These are phyloP conservation scores for Rhododendron williamsianum DNA, from an alignment of 148 eudicot species.

Conservation along the genomic window DNA sequence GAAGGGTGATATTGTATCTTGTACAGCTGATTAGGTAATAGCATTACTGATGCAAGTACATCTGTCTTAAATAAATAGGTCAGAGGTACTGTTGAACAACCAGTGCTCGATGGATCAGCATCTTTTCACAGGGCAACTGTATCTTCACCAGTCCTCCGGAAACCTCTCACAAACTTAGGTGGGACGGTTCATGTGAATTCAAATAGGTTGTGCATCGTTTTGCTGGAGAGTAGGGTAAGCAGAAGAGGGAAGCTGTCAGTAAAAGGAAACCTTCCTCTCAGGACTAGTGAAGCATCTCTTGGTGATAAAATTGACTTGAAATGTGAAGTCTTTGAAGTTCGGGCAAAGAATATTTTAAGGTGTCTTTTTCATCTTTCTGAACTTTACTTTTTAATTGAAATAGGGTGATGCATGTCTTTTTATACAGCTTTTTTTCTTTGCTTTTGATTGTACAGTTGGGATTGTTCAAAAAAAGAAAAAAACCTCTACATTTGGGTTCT, in stretches of 20 bases:
- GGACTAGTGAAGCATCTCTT: slow-evolving; percentile 65
- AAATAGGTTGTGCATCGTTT: slow-evolving; percentile 77
- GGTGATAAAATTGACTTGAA: slow-evolving; percentile 93
- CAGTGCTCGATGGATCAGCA: slow-evolving; percentile 96
- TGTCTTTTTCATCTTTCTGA: slow-evolving; percentile 13
- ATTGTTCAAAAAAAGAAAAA: not conserved
- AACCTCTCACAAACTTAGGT: slow-evolving; percentile 86
- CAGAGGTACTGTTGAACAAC: slow-evolving; percentile 99
- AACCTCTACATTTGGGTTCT: not conserved
- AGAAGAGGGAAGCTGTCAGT: slow-evolving; percentile 85
- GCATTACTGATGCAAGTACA: slow-evolving; percentile 16
- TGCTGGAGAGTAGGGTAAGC: slow-evolving; percentile 91
- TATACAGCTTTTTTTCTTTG: not conserved
- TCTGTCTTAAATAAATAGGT: slow-evolving; percentile 46
- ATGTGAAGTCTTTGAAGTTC: slow-evolving; percentile 92
- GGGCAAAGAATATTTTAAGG: slow-evolving; percentile 89
- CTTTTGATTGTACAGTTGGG: not conserved
- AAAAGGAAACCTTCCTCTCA: slow-evolving; percentile 85
- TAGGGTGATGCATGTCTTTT: not conserved
- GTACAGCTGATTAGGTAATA: not conserved
- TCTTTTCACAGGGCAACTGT: slow-evolving; percentile 92
- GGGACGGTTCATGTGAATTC: slow-evolving; percentile 88
- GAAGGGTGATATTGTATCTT: not conserved
- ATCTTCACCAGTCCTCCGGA: slow-evolving; percentile 92
- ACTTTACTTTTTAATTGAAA: slow-evolving; percentile 8